These are phyloP conservation scores for Xylaria curta DNA, from an alignment of 495 filamentous ascomycete species.

Conservation along the genomic window DNA sequence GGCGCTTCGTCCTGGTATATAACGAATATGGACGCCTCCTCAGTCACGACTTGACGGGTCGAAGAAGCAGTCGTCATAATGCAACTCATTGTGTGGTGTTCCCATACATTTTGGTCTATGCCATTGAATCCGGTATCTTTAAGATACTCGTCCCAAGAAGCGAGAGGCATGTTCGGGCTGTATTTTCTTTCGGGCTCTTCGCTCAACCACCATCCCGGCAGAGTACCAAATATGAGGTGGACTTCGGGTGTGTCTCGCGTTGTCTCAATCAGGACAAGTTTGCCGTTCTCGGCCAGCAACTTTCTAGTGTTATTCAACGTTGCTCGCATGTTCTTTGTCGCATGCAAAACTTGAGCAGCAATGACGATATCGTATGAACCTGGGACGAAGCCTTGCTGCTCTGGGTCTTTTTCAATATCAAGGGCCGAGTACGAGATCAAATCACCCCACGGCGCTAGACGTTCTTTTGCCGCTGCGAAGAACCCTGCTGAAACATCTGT, in stretches of 20 bases:
- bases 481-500: conserved; percentile 59
- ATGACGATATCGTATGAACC: conserved; percentile 31
- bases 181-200: conserved; percentile 40
- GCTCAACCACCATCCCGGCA: conserved; percentile 57
- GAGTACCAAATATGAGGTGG: conserved; percentile 39
- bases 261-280: conserved; percentile 44
- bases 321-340: conserved; percentile 43
- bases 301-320: conserved; percentile 48
- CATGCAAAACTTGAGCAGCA: conserved; percentile 45
- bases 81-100: background rate
- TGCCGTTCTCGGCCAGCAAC: conserved; percentile 50
- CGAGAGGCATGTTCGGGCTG: conserved; percentile 40
- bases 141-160: conserved; percentile 46
- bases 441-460: conserved; percentile 16
- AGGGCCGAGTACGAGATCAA: conserved; percentile 42
- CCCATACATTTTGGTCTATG: conserved; percentile 41
- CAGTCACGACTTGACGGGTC: too few relatives aligned
- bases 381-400: conserved; percentile 27
- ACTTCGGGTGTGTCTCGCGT: conserved; percentile 40
- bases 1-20: too few relatives aligned
- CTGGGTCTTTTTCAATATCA: conserved; percentile 46
- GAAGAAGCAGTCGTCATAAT: background rate
- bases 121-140: conserved; percentile 47
- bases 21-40: too few relatives aligned
- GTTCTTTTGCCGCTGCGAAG: conserved; percentile 43